phyloP scores from a whole-genome alignment of 2,329 filamentous ascomycete species.

The Diaporthe australafricana region DNA sequence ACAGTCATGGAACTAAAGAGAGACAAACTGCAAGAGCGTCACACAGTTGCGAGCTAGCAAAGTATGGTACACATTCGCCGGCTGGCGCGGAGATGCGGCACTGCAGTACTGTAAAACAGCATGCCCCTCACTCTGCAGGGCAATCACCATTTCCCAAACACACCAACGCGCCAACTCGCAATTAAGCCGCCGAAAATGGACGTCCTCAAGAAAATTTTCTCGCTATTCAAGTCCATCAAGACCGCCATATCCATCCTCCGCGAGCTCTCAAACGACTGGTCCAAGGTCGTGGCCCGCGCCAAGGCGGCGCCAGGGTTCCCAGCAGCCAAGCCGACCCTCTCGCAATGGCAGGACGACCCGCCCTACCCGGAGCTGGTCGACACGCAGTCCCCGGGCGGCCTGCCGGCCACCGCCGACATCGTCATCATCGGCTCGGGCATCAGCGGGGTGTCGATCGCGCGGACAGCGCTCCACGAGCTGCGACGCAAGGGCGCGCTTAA shows the following conservation, averaged over 20 bases:
- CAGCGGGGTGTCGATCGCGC: slow-evolving; percentile 56
- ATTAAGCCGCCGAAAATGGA: not conserved
- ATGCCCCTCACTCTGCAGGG: not conserved
- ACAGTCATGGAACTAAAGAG: no score
- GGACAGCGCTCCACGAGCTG: slow-evolving; percentile 40
- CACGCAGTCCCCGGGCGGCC: slow-evolving; percentile 43
- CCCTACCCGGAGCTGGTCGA: slow-evolving; percentile 55
- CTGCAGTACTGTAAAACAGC: no score
- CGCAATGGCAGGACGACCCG: slow-evolving; percentile 60
- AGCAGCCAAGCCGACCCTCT: slow-evolving; percentile 51
- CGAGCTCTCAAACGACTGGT: slow-evolving; percentile 31
- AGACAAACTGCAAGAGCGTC: no score
- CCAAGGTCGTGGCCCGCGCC: slow-evolving; percentile 17
- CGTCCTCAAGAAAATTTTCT: not conserved
- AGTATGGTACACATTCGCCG: no score
- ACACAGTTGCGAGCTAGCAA: no score
- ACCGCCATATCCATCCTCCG: slow-evolving; percentile 30
- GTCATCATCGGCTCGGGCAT: slow-evolving; percentile 60
- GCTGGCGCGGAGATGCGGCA: no score
- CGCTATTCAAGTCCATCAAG: slow-evolving; percentile 28
- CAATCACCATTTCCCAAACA: not conserved
- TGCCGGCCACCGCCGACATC: slow-evolving; percentile 30
- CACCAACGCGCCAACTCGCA: not conserved
- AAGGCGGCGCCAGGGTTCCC: slow-evolving; percentile 52
- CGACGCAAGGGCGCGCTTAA: not conserved